Conservation (phyloP, 139 green algal genomes). For the Trebouxia sp. region DNA sequence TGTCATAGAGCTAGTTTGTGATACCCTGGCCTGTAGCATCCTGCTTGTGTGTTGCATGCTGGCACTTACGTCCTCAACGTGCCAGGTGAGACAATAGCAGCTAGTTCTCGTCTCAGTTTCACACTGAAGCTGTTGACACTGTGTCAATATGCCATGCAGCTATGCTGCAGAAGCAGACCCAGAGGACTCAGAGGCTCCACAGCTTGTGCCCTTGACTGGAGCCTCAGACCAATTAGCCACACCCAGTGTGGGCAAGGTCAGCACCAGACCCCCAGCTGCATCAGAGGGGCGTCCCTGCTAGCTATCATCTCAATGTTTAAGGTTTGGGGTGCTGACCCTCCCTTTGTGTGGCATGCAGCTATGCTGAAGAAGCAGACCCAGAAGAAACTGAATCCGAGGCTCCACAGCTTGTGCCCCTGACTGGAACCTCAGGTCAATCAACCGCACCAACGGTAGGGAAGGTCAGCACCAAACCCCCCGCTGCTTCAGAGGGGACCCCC, state of each 20-base stretch:
- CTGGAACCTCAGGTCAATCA: not conserved
- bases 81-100: too few species aligned
- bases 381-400: slow-evolving; percentile 2
- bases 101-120: too few species aligned
- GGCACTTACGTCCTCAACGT: too few species aligned
- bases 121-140: not conserved
- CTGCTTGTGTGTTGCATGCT: too few species aligned
- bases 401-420: slow-evolving; percentile 16
- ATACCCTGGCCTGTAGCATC: too few species aligned
- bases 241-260: not conserved
- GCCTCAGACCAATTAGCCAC: not conserved
- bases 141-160: not conserved
- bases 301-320: too few species aligned
- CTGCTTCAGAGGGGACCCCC: not conserved
- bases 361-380: not conserved
- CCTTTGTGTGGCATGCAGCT: not conserved
- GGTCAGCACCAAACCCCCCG: not conserved
- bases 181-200: not conserved
- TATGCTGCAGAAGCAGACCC: not conserved
- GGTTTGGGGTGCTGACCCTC: not conserved
- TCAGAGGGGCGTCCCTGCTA: not conserved
- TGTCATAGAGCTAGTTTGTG: too few species aligned
- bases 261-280: not conserved
- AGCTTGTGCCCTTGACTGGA: slow-evolving; percentile 2
- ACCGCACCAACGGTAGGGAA: not conserved